These are phyloP conservation scores for Thuja plicata DNA, from an alignment of 83 land plant species.

Conservation along the genomic window DNA sequence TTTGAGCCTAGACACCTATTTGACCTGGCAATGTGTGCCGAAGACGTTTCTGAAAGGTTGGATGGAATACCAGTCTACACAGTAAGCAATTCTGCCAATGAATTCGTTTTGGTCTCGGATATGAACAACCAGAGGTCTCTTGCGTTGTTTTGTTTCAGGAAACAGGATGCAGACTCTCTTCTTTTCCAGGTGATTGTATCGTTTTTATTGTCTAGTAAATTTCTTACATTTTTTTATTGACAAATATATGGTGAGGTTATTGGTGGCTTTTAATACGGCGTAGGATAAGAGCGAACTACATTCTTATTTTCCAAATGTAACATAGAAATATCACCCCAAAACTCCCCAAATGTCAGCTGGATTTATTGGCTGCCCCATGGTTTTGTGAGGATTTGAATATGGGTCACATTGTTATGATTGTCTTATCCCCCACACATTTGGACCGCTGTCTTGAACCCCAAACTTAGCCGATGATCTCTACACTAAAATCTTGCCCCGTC, in stretches of 20 bases:
- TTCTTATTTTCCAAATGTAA: not conserved
- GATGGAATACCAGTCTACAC: conserved; percentile 90
- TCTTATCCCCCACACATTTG: not conserved
- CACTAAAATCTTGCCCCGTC: not conserved
- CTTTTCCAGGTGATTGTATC: conserved; percentile 54
- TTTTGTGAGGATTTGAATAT: not conserved
- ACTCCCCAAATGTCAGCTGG: not conserved
- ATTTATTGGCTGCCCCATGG: not conserved
- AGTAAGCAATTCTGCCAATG: conserved; percentile 62
- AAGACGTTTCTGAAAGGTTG: conserved; percentile 65
- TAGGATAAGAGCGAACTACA: not conserved
- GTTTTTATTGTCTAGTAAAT: not conserved
- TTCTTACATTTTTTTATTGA: not conserved
- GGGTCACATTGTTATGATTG: not conserved
- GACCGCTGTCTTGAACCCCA: not conserved
- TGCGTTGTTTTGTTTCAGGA: conserved; percentile 79
- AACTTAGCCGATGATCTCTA: too few species aligned
- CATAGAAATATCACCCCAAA: not conserved
- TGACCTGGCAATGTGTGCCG: conserved; percentile 34
- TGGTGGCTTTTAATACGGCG: not conserved
- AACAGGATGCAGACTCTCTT: conserved; percentile 80
- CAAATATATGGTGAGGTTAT: not conserved
- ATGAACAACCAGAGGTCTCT: conserved; percentile 42
- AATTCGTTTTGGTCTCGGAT: conserved; percentile 81
- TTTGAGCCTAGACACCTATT: conserved; percentile 22